These are phyloP conservation scores for Metschnikowia kunwiensis DNA, from an alignment of 805 yeast species.

Conservation along the genomic window DNA sequence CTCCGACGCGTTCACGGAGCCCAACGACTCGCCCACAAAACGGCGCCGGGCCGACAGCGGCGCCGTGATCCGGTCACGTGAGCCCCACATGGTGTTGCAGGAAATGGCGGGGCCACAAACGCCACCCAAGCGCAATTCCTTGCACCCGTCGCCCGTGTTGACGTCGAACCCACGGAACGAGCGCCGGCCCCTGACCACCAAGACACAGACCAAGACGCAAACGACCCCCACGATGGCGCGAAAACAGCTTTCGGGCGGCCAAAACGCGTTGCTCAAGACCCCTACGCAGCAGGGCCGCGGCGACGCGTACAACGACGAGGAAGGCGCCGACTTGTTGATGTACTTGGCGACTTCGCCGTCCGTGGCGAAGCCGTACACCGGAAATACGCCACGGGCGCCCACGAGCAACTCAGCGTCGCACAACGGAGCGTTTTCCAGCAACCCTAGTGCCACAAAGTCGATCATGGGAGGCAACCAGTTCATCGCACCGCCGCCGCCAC, in stretches of 20 bases:
- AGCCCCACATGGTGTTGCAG: constrained; percentile 31
- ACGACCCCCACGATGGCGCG: constrained; percentile 32
- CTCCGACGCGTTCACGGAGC: constrained; percentile 12
- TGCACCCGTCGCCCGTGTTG: constrained; percentile 32
- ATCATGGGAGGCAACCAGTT: constrained; percentile 18
- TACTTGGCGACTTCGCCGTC: constrained; percentile 83
- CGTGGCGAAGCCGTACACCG: constrained; percentile 44
- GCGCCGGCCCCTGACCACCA: too few species aligned
- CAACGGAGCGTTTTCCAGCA: constrained; percentile 5
- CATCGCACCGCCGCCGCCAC: constrained; percentile 42
- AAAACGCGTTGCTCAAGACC: constrained; percentile 25
- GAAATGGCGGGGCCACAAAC: constrained; percentile 28
- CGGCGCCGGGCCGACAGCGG: constrained; percentile 18
- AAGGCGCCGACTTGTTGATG: constrained; percentile 80
- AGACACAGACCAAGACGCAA: constrained; percentile 8
- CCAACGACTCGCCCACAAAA: constrained; percentile 35
- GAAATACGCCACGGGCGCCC: constrained; percentile 29
- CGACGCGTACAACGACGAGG: constrained; percentile 40
- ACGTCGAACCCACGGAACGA: constrained; percentile 7
- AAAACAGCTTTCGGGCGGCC: constrained; percentile 19
- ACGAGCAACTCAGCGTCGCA: constrained; percentile 1
- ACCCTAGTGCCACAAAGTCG: constrained; percentile 12
- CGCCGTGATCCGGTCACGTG: constrained; percentile 14
- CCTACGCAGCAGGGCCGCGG: constrained; percentile 34
- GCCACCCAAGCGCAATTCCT: constrained; percentile 21